Percentiles rank a stretch among this genome's conserved stretches.
Conservation (phyloP, 768 basidiomycete genomes). For the Serendipita sp. region DNA sequence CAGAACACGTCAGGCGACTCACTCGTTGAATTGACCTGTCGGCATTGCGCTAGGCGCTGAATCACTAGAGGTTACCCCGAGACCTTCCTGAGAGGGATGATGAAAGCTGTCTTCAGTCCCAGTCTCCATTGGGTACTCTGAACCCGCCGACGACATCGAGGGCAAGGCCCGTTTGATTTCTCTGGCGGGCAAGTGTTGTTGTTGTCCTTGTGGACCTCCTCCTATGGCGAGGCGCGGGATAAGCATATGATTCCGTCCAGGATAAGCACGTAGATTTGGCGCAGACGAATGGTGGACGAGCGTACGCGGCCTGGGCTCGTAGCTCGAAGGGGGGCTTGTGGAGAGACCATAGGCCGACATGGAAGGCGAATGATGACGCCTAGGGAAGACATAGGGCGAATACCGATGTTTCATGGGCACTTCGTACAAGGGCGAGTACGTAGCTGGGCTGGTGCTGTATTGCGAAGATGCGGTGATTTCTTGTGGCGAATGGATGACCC, state of each 20-base stretch:
- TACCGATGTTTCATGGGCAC: not conserved
- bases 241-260: not conserved
- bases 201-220: not conserved
- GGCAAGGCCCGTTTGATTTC: not conserved
- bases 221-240: not conserved
- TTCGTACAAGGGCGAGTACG: not conserved
- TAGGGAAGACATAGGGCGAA: slow-evolving; percentile 1
- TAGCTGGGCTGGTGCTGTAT: not conserved
- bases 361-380: slow-evolving; percentile 1
- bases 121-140: not conserved
- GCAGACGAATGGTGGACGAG: not conserved
- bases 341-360: not conserved
- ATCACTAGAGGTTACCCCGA: not conserved
- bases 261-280: not conserved
- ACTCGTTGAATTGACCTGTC: not conserved
- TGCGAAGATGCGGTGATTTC: not conserved
- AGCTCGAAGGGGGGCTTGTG: not conserved
- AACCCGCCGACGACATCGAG: not conserved
- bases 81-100: not conserved
- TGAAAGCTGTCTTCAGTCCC: not conserved
- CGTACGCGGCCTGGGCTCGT: not conserved
- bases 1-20: not conserved
- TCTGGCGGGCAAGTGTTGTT: not conserved
- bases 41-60: not conserved
- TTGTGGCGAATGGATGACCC: not conserved